These are phyloP conservation scores for Blastobotrys buckinghamii DNA, from an alignment of 1,139 yeast species.

Conservation along the genomic window DNA sequence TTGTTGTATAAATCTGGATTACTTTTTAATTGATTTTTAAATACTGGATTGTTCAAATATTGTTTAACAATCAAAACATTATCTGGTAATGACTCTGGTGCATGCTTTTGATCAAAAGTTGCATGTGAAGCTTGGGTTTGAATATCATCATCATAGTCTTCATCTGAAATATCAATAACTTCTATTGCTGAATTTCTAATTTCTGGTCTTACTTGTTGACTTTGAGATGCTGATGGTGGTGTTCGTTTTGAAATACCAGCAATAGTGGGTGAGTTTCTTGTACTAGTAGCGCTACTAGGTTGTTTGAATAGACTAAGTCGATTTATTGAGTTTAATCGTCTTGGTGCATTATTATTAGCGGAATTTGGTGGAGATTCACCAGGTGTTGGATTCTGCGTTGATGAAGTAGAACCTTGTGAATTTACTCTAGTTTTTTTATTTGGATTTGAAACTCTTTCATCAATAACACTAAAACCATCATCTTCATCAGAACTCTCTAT, in stretches of 20 bases:
- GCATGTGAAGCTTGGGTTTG: neutral
- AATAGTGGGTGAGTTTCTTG: neutral
- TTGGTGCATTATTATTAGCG: neutral
- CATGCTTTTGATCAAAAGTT: neutral
- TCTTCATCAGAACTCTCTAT: too few species aligned
- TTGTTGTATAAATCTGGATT: neutral
- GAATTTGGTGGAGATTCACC: neutral
- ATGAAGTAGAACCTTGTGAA: neutral
- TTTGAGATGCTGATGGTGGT: neutral
- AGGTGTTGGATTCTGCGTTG: neutral
- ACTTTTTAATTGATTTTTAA: neutral
- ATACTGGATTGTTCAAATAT: neutral
- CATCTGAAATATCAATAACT: neutral
- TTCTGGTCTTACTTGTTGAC: neutral
- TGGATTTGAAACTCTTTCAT: neutral
- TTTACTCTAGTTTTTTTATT: neutral
- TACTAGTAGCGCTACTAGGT: too few species aligned
- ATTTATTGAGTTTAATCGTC: neutral
- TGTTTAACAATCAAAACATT: constrained; percentile 1
- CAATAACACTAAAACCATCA: neutral
- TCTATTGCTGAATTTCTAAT: neutral
- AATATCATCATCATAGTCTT: neutral
- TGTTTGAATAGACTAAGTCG: neutral
- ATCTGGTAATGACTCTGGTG: neutral
- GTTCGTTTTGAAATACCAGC: neutral